Evolutionary conservation across 768 basidiomycete genomes (phyloP).

Genomic region (Pisolithus tinctorius): DNA sequence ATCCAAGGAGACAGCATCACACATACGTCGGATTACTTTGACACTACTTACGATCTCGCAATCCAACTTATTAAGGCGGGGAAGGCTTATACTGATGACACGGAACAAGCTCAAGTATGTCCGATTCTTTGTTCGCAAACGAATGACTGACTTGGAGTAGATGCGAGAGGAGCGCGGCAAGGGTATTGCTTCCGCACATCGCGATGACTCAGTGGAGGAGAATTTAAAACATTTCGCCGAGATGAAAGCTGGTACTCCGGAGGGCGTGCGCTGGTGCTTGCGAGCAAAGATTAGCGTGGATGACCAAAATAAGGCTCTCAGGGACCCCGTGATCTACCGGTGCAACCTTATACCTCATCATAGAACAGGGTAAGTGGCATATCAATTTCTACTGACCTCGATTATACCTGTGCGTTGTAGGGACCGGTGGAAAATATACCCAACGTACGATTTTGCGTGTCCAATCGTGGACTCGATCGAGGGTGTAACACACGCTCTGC

Average conservation of each 20-base stretch:
- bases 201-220: slow-evolving; percentile 76
- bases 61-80: slow-evolving; percentile 78
- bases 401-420: slow-evolving; percentile 20
- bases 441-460: slow-evolving; percentile 98
- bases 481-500: slow-evolving; percentile 92
- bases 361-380: slow-evolving; percentile 70
- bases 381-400: not conserved
- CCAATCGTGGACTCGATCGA: slow-evolving; percentile 94
- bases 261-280: slow-evolving; percentile 88
- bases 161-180: slow-evolving; percentile 91
- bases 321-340: slow-evolving; percentile 96
- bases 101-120: slow-evolving; percentile 71
- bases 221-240: slow-evolving; percentile 81
- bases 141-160: slow-evolving; percentile 31
- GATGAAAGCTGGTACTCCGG: slow-evolving; percentile 77
- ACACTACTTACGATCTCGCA: slow-evolving; percentile 74
- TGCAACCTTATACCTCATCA: slow-evolving; percentile 86
- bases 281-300: slow-evolving; percentile 95
- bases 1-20: slow-evolving; percentile 77
- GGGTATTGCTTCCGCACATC: slow-evolving; percentile 80
- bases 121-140: not conserved
- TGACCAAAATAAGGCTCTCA: slow-evolving; percentile 91
- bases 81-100: slow-evolving; percentile 94
- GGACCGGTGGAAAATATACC: slow-evolving; percentile 94
- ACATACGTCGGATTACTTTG: slow-evolving; percentile 96